phyloP scores from a whole-genome alignment of 305 asterid genomes.

The Solanum hybrid region DNA sequence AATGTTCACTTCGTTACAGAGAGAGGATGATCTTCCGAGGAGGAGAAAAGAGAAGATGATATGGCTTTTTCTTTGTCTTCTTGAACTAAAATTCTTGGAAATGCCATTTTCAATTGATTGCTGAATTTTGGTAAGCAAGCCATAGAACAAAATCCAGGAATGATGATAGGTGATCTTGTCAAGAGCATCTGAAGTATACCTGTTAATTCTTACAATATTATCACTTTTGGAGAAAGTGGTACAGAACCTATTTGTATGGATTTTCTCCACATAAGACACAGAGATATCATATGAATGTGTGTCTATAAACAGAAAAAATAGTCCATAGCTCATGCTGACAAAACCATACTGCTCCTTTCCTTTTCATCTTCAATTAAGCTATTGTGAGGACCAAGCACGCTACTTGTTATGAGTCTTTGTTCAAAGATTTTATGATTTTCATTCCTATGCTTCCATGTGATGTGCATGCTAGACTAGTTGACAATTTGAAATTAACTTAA shows the following conservation, averaged over 20 bases:
- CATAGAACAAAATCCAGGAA: background rate
- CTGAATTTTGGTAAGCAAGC: background rate
- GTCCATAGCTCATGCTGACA: background rate
- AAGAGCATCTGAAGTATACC: background rate
- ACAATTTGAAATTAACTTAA: background rate
- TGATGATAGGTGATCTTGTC: background rate
- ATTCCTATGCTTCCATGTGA: background rate
- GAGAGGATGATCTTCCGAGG: background rate
- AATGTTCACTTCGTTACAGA: background rate
- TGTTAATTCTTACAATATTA: background rate
- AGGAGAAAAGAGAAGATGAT: background rate
- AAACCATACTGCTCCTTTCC: background rate
- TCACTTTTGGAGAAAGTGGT: background rate
- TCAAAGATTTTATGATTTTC: background rate
- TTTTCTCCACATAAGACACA: background rate
- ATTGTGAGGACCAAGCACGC: background rate
- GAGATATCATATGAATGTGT: background rate
- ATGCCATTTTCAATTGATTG: background rate
- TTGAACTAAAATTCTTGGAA: background rate
- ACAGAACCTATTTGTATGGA: background rate
- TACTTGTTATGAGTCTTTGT: background rate
- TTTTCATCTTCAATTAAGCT: background rate
- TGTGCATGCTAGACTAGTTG: background rate
- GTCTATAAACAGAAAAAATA: background rate
- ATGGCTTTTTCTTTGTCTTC: background rate